Evolutionary conservation across 768 basidiomycete species (phyloP).

Genomic region (Clavulina sp.): DNA sequence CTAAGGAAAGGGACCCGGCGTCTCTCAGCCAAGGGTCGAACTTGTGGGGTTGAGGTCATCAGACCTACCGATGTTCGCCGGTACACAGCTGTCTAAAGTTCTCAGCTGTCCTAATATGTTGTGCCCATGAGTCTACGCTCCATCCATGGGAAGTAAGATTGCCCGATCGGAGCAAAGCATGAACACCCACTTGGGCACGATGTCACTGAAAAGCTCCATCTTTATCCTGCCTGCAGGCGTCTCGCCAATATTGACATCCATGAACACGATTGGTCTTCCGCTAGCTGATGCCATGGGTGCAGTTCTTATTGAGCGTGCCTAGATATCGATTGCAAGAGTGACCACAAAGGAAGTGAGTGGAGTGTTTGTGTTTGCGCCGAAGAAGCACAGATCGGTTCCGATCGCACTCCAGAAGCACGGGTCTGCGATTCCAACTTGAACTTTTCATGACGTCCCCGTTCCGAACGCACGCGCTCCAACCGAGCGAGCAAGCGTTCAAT

Average conservation of each 20-base stretch:
- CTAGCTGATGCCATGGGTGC: no score
- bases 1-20: slow-evolving; percentile 22
- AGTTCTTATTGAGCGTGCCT: no score
- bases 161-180: background rate
- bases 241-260: slow-evolving; percentile 94
- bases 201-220: slow-evolving; percentile 94
- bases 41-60: background rate
- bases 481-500: no score
- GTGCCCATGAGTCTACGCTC: background rate
- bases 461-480: no score
- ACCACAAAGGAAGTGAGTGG: no score
- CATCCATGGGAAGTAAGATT: background rate
- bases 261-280: slow-evolving; percentile 92
- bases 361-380: no score
- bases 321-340: no score
- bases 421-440: no score
- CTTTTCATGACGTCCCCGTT: no score
- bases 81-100: slow-evolving; percentile 97
- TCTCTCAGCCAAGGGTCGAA: background rate
- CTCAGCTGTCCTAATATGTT: slow-evolving; percentile 63
- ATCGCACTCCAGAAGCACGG: no score
- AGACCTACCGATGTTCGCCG: slow-evolving; percentile 70
- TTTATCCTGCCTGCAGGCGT: slow-evolving; percentile 89
- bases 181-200: slow-evolving; percentile 69
- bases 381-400: no score